phyloP scores from a whole-genome alignment of 106 monocot genomes.

The Platanthera zijinensis region DNA sequence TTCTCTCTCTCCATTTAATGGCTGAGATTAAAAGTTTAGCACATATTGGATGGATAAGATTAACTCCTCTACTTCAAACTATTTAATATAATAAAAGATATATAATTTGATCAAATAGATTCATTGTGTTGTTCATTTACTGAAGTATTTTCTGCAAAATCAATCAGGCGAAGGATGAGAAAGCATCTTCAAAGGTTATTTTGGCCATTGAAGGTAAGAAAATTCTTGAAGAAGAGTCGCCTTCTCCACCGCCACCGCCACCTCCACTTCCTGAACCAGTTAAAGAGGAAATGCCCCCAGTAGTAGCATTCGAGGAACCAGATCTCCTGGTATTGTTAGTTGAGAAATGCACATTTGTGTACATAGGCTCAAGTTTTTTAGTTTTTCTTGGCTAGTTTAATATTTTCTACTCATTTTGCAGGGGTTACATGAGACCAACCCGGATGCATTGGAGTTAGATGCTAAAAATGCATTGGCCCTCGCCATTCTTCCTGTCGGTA shows the following conservation, averaged over 20 bases:
- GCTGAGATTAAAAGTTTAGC: too few species aligned
- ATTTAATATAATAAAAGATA: too few species aligned
- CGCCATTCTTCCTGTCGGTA: constrained; percentile 89
- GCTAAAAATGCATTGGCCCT: constrained; percentile 81
- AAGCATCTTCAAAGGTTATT: constrained; percentile 17
- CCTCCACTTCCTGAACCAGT: constrained; percentile 12
- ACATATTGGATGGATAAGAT: too few species aligned
- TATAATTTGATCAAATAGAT: too few species aligned
- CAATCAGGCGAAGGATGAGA: constrained; percentile 20
- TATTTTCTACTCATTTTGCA: neutral
- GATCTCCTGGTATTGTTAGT: constrained; percentile 46
- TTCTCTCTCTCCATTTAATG: too few species aligned
- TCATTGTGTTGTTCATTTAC: neutral
- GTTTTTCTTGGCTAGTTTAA: neutral
- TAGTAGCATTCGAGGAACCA: constrained; percentile 2
- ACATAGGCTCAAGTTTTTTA: neutral
- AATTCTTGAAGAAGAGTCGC: constrained; percentile 10
- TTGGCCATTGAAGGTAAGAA: constrained; percentile 34
- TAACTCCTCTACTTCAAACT: too few species aligned
- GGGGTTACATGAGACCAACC: neutral
- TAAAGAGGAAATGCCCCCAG: neutral
- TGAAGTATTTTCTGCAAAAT: neutral
- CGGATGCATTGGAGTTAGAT: constrained; percentile 44
- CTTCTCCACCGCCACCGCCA: constrained; percentile 1
- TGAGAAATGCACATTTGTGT: neutral